phyloP scores from a whole-genome alignment of 2,329 filamentous ascomycete genomes.

The Sclerotinia trifoliorum region DNA sequence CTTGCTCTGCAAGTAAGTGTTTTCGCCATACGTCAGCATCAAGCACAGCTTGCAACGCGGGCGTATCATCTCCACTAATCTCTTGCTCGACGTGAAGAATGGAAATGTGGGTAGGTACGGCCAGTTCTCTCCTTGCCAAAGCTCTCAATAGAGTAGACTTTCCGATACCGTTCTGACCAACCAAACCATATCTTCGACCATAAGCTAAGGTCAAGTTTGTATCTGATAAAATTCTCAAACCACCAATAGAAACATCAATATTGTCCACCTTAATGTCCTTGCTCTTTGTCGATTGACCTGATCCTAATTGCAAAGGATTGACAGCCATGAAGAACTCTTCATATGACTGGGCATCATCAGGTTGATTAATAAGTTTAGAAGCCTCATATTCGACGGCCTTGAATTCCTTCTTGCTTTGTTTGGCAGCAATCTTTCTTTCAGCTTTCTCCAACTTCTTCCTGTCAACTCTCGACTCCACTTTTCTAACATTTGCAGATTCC shows the following conservation, averaged over 20 bases:
- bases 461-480: constrained; percentile 97
- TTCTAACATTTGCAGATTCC: constrained; percentile 86
- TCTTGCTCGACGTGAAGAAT: constrained; percentile 99
- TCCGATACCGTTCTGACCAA: constrained; percentile 99
- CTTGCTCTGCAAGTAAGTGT: constrained; percentile 85
- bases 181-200: constrained; percentile 90
- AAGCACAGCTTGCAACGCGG: constrained; percentile 89
- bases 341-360: constrained; percentile 84
- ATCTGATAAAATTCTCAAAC: constrained; percentile 84
- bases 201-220: constrained; percentile 88
- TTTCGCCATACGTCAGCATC: constrained; percentile 99
- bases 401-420: constrained; percentile 97
- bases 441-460: constrained; percentile 99
- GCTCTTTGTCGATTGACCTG: constrained; percentile 73
- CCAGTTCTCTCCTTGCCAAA: constrained; percentile 85
- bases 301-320: constrained; percentile 88
- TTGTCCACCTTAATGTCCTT: constrained; percentile 99
- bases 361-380: constrained; percentile 79
- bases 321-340: constrained; percentile 99
- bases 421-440: constrained; percentile 93
- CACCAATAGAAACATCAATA: constrained; percentile 90
- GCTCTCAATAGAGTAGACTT: constrained; percentile 93
- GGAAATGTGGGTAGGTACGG: constrained; percentile 95
- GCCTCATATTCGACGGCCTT: constrained; percentile 98
- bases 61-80: constrained; percentile 93